Conservation (phyloP, 345 rosid species). For the Microcos paniculata region DNA sequence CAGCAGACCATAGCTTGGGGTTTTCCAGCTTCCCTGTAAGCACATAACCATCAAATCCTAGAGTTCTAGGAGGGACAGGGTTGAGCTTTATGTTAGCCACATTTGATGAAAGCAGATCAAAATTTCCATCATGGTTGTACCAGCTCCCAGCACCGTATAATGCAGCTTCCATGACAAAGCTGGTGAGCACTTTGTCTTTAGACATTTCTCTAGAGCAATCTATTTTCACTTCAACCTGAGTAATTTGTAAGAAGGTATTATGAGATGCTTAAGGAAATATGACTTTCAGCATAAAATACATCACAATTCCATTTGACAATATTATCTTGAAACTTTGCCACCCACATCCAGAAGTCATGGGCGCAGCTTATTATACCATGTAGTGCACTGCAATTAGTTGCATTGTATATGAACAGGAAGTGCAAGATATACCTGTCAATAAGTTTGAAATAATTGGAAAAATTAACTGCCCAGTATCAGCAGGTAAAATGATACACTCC, state of each 20-base stretch:
- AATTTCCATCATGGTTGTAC: conserved; percentile 41
- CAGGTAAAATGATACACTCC: background rate
- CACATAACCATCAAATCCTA: conserved; percentile 69
- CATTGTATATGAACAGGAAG: background rate
- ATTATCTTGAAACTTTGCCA: background rate
- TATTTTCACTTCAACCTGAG: conserved; percentile 90
- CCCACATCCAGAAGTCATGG: background rate
- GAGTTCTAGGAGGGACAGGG: conserved; percentile 38
- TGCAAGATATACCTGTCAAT: background rate
- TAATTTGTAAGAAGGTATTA: background rate
- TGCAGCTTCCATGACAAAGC: conserved; percentile 73
- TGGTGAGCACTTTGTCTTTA: conserved; percentile 46
- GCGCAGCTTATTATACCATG: background rate
- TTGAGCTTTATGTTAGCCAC: conserved; percentile 58
- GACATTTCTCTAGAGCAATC: conserved; percentile 54
- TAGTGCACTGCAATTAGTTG: background rate
- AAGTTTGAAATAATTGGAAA: background rate
- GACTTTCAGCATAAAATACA: background rate
- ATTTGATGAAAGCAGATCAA: conserved; percentile 51
- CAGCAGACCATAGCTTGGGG: conserved; percentile 96
- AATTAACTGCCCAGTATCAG: background rate
- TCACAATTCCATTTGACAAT: background rate
- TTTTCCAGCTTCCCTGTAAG: conserved; percentile 72
- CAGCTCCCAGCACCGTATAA: conserved; percentile 72
- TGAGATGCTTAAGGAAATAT: background rate